These are phyloP conservation scores for Phytophthora boehmeriae DNA, from an alignment of 352 stramenopile genomes.

Conservation along the genomic window DNA sequence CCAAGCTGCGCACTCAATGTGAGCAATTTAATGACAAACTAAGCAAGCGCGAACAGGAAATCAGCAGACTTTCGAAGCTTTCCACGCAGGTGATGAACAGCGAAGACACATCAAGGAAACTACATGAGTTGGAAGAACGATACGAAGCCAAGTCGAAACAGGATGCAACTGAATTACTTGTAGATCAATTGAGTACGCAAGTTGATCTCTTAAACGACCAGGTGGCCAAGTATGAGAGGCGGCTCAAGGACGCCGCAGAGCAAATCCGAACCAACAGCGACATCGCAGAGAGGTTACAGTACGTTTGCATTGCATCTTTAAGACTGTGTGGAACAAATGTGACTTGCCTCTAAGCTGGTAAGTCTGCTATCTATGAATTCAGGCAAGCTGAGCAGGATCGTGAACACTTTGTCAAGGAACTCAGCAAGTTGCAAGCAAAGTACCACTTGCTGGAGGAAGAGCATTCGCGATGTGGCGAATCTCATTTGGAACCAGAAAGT, in stretches of 20 bases:
- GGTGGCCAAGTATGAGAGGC: constrained; percentile 81
- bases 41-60: constrained; percentile 71
- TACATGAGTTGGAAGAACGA: constrained; percentile 40
- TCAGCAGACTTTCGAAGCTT: constrained; percentile 62
- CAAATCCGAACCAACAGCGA: constrained; percentile 46
- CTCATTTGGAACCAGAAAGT: constrained; percentile 2
- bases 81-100: constrained; percentile 38
- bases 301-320: constrained; percentile 16
- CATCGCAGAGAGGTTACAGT: constrained; percentile 66
- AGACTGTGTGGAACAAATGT: background rate
- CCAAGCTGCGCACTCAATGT: constrained; percentile 39
- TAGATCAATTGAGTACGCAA: constrained; percentile 72
- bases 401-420: constrained; percentile 56
- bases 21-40: constrained; percentile 60
- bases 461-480: constrained; percentile 25
- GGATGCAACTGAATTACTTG: constrained; percentile 59
- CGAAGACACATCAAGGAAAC: constrained; percentile 27
- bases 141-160: constrained; percentile 39
- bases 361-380: background rate
- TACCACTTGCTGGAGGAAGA: constrained; percentile 64
- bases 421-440: constrained; percentile 51
- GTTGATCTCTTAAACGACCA: constrained; percentile 83
- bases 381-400: constrained; percentile 55
- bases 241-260: constrained; percentile 63
- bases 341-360: background rate